Conservation (phyloP, 2,329 filamentous ascomycete species). For the Exophiala bonariae region DNA sequence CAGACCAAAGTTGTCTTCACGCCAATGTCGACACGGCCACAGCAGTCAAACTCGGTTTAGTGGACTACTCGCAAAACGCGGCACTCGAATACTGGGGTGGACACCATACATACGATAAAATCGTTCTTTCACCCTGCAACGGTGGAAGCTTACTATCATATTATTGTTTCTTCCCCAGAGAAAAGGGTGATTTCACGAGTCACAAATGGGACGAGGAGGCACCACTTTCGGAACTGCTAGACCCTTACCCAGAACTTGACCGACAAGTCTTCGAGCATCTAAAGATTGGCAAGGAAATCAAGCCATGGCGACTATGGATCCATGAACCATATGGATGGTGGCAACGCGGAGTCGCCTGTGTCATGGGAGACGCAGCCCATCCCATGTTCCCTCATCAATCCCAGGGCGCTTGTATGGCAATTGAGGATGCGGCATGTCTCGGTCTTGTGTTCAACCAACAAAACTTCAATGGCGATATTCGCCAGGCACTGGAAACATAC, state of each 20-base stretch:
- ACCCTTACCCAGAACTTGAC: constrained; percentile 62
- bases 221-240: constrained; percentile 60
- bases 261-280: constrained; percentile 58
- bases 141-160: constrained; percentile 65
- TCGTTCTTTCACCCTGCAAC: constrained; percentile 69
- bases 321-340: constrained; percentile 64
- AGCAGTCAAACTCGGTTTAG: constrained; percentile 59
- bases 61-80: constrained; percentile 61
- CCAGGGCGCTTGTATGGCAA: constrained; percentile 69
- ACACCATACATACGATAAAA: constrained; percentile 67
- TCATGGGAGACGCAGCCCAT: constrained; percentile 67
- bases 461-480: constrained; percentile 25
- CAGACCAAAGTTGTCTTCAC: constrained; percentile 63
- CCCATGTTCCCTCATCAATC: constrained; percentile 71
- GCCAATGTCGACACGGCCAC: constrained; percentile 64
- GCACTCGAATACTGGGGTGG: constrained; percentile 73
- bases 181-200: constrained; percentile 59
- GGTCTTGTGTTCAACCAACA: constrained; percentile 57
- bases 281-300: constrained; percentile 61
- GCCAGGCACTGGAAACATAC: constrained; percentile 30
- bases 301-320: constrained; percentile 66
- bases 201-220: constrained; percentile 60
- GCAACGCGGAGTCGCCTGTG: constrained; percentile 51
- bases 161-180: constrained; percentile 68
- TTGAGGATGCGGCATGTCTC: constrained; percentile 64